These are phyloP conservation scores for Acacia crassicarpa DNA, from an alignment of 306 rosid species.

Conservation along the genomic window DNA sequence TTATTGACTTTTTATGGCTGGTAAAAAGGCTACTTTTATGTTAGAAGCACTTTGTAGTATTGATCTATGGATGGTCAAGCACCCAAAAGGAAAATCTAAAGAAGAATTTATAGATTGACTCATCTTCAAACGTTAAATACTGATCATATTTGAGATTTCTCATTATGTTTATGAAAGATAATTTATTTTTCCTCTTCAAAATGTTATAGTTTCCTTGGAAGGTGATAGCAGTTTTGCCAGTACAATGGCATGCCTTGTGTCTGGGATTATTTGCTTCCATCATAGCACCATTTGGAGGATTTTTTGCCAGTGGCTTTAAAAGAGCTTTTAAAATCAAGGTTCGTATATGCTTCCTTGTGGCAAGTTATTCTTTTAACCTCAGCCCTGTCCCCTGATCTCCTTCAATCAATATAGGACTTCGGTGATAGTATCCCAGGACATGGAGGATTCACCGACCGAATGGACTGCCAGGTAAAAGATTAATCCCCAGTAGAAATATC, in stretches of 20 bases:
- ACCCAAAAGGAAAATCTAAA: background rate
- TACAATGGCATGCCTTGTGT: constrained; percentile 93
- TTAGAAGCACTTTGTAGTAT: background rate
- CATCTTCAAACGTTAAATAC: background rate
- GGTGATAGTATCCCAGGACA: constrained; percentile 98
- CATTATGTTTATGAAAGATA: background rate
- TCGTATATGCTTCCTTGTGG: constrained; percentile 18
- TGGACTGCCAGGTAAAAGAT: constrained; percentile 90
- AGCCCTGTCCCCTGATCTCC: constrained; percentile 9
- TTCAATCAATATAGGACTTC: constrained; percentile 68
- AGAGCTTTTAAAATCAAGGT: constrained; percentile 98
- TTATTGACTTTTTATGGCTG: background rate
- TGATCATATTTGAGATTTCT: background rate
- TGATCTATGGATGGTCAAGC: background rate
- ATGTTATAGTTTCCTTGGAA: constrained; percentile 63
- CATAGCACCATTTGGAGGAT: constrained; percentile 98
- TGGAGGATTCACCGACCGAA: constrained; percentile 99
- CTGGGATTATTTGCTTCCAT: constrained; percentile 93
- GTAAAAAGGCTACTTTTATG: background rate
- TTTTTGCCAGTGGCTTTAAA: constrained; percentile 97
- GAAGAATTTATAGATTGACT: background rate
- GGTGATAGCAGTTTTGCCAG: constrained; percentile 72
- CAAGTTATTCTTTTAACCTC: background rate
- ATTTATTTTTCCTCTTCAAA: constrained; percentile 26
- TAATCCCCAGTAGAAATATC: background rate